phyloP scores from a whole-genome alignment of 306 rosid species.

The Gleditsia sinensis region DNA sequence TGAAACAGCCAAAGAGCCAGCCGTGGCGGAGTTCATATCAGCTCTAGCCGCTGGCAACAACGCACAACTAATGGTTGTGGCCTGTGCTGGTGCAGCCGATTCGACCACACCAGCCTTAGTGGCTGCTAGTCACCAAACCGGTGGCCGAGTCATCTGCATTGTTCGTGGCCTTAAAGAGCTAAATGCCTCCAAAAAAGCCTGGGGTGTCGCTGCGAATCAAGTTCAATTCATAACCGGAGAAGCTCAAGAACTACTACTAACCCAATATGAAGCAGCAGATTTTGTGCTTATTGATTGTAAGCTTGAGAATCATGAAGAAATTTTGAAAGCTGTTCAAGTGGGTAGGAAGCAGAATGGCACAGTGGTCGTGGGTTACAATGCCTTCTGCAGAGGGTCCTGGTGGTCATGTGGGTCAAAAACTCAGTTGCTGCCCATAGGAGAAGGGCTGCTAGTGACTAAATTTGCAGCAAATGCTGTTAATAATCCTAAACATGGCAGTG shows the following conservation, averaged over 20 bases:
- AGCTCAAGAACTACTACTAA: conserved; percentile 43
- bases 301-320: conserved; percentile 51
- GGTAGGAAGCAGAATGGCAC: conserved; percentile 49
- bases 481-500: conserved; percentile 15
- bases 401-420: conserved; percentile 58
- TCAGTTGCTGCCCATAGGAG: conserved; percentile 83
- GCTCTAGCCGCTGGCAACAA: conserved; percentile 89
- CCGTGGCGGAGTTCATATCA: conserved; percentile 77
- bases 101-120: conserved; percentile 57
- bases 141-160: conserved; percentile 69
- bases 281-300: conserved; percentile 78
- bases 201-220: conserved; percentile 30
- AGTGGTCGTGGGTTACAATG: conserved; percentile 73
- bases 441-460: conserved; percentile 70
- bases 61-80: conserved; percentile 84
- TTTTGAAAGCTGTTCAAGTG: conserved; percentile 47
- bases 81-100: conserved; percentile 51
- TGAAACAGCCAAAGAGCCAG: conserved; percentile 63
- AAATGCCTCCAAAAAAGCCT: conserved; percentile 35
- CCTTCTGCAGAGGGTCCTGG: conserved; percentile 55
- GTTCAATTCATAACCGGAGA: conserved; percentile 74
- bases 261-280: conserved; percentile 55
- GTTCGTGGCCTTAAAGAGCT: conserved; percentile 44
- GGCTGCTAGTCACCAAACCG: conserved; percentile 73
- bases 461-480: conserved; percentile 22